These are phyloP conservation scores for Vigna hirtella DNA, from an alignment of 306 rosid genomes.

Conservation along the genomic window DNA sequence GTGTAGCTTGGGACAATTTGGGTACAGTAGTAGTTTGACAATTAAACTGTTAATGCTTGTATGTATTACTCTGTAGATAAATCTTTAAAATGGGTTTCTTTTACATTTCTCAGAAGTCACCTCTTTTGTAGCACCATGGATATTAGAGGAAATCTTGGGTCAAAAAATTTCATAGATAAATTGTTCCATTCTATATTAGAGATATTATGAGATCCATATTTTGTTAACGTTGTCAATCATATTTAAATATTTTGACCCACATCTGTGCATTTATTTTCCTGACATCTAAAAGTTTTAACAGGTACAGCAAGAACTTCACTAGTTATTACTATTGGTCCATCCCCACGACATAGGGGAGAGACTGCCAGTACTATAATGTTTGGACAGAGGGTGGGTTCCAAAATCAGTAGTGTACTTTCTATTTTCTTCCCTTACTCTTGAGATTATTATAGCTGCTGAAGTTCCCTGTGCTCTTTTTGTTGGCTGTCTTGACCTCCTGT, in stretches of 20 bases:
- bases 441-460: constrained; percentile 29
- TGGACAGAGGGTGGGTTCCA: constrained; percentile 89
- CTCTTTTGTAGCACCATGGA: constrained; percentile 20
- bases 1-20: constrained; percentile 7
- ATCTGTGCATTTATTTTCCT: constrained; percentile 40
- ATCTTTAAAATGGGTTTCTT: constrained; percentile 26
- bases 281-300: constrained; percentile 54
- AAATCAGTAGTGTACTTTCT: constrained; percentile 33
- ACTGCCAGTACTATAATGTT: constrained; percentile 96
- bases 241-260: constrained; percentile 22
- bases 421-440: constrained; percentile 26
- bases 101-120: constrained; percentile 25
- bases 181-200: constrained; percentile 19
- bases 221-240: constrained; percentile 28
- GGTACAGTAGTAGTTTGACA: background rate
- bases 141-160: constrained; percentile 25
- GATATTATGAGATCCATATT: constrained; percentile 34
- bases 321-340: constrained; percentile 92
- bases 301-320: constrained; percentile 98
- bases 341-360: constrained; percentile 99
- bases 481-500: constrained; percentile 32
- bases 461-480: constrained; percentile 30
- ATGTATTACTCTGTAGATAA: constrained; percentile 1
- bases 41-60: constrained; percentile 23
- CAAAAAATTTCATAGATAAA: constrained; percentile 7